These are phyloP conservation scores for Wickerhamiella azyma DNA, from an alignment of 805 yeast species.

Conservation along the genomic window DNA sequence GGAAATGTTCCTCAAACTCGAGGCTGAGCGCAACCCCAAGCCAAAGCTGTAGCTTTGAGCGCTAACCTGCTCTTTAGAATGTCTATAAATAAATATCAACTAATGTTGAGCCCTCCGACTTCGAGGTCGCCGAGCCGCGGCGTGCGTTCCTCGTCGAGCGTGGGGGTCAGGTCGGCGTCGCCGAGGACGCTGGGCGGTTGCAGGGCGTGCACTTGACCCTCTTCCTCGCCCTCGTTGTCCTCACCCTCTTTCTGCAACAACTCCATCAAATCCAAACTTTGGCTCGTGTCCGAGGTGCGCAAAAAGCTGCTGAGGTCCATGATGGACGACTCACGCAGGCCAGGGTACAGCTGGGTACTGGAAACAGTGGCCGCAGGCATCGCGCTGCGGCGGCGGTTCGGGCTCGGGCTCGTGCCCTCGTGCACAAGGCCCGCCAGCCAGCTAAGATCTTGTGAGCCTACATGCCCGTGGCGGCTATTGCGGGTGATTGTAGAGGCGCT, in stretches of 20 bases:
- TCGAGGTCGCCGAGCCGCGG: not conserved
- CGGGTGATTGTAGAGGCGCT: not conserved
- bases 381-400: not conserved
- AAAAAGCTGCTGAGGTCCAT: constrained; percentile 23
- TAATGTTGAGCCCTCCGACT: no score
- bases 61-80: no score
- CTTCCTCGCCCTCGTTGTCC: not conserved
- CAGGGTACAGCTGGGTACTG: constrained; percentile 20
- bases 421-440: constrained; percentile 24
- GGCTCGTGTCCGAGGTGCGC: constrained; percentile 4
- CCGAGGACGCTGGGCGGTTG: no score
- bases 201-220: no score
- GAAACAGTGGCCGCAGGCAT: constrained; percentile 2
- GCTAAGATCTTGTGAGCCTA: constrained; percentile 21
- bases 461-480: not conserved
- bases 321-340: constrained; percentile 24
- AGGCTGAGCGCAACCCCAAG: constrained; percentile 8
- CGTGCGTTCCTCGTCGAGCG: not conserved
- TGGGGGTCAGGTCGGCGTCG: not conserved
- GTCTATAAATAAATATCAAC: not conserved
- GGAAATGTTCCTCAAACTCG: constrained; percentile 17
- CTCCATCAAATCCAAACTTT: constrained; percentile 1
- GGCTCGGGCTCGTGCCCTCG: constrained; percentile 12
- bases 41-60: not conserved
- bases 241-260: not conserved